Base-by-base conservation (phyloP, 2,329 filamentous ascomycete genomes). In the Arachnomyces sp. region DNA sequence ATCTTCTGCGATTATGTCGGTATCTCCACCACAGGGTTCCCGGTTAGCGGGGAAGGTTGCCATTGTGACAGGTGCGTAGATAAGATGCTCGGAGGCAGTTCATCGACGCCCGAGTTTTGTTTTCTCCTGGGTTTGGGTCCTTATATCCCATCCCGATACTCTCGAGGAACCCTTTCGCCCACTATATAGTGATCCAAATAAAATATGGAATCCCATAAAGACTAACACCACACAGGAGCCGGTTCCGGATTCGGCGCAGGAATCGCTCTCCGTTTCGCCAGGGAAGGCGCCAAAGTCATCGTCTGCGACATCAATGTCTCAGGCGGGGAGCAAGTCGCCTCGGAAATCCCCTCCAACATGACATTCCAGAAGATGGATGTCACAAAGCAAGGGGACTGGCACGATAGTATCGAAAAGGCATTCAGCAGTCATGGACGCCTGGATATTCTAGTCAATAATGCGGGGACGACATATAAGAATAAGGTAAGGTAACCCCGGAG, bases 381-480 rank as follows among this genome's bases (percentile, higher is more conserved):
- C 2, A 62, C 59, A 21, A 56, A 53, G 4, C 48, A 43, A 5
- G 42, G 43, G 2, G 60, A 63, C 34, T 66, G 63, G 63, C n/a
- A 54, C 52, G 25, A 42, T 47, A 1, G 50, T 57, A 45, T 60
- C n/a, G 53, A 59, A 3, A 13, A 55, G 18, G 51, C 55, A 0
- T 49, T 67, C 17, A 37, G 52, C 3, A 53, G 52, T 31, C 55
- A 56, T 25, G 59, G 60, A 1, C 48, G 53, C 15, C 46, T 73
- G 38, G 64, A 71, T 51, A 55, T 68, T 12, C 47, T 72, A 36
- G 59, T 72, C 31, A 72, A 72, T 43, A 72, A 72, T 54, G 68
- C 68, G 6, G 69, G 69, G 9, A 65, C 57, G 12, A 55, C 54
- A 12, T 65, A 62, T 52, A 53, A 52, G 39, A 66, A 66, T 46